Evolutionary conservation across 2,329 filamentous ascomycete species (phyloP), one percentile per base, ranked within the genome.

Genomic region (Phialophora macrospora): DNA sequence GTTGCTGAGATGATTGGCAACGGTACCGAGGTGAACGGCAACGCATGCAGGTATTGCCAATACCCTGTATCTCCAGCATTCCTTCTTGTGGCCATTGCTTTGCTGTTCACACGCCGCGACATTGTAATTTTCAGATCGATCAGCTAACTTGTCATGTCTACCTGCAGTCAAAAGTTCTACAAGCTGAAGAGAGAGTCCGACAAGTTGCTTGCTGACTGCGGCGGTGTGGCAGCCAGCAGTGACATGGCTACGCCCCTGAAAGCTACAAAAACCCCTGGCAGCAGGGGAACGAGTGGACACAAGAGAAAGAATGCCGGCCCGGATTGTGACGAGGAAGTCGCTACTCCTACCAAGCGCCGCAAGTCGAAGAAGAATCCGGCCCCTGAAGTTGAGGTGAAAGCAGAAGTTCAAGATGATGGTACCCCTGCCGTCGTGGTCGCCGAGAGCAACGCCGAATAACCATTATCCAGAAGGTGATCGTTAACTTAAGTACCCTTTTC

Each of bases 111-210:
- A 12, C 11, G 4, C 14, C 48, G 17, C 55, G 49, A 20, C 12
- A 7, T 32, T 1, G 20, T 5, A 17, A 6, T n/a, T 14, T 34
- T 51, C 38, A 26, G 28, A 34, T 38, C 24, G 46, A 22, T 24
- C 20, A 46, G 51, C 66, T 71, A 64, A 72, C 34, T 22, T 61
- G 55, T 34, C n/a, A 59, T 48, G 4, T 20, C 17, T 11, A 46
- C 12, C 28, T 62, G 55, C 20, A 72, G 71, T 17, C 71, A 72
- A 54, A 71, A 70, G 41, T 72, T 71, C 68, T 72, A 71, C 68
- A 72, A 71, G 59, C 60, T 72, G 8, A 72, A 71, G 68, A 68
- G 63, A 34, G 71, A 71, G 32, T 60, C 68, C 8, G 71, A 71
- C 34, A 66, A 64, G 22, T 56, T 70, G 2, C 64, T 68, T 14